A percentile compares a stretch with the other conserved stretches of the same genome.
These are phyloP conservation scores for Incumbomyces lentus DNA, from an alignment of 2,329 filamentous ascomycete species.

Conservation along the genomic window DNA sequence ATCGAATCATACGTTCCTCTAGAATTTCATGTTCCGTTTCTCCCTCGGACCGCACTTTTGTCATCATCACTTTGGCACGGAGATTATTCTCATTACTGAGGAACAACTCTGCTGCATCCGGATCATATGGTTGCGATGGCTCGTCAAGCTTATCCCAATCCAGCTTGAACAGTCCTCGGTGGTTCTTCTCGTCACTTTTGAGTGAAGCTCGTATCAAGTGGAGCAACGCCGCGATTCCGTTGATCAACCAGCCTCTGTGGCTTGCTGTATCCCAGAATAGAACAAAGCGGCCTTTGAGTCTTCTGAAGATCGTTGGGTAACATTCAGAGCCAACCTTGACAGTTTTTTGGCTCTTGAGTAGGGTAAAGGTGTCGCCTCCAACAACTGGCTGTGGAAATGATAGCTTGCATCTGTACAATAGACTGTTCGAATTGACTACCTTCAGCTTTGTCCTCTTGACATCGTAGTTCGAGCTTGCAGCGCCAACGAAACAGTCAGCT, in stretches of 20 bases:
- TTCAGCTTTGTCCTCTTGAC: constrained; percentile 12
- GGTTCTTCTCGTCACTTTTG: constrained; percentile 10
- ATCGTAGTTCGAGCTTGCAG: neutral
- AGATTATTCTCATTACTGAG: constrained; percentile 12
- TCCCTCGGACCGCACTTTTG: neutral
- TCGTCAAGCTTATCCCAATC: constrained; percentile 7
- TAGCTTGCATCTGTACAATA: constrained; percentile 17
- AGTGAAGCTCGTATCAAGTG: constrained; percentile 28
- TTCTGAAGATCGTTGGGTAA: constrained; percentile 23
- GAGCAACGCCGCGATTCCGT: constrained; percentile 29
- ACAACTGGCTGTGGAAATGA: neutral
- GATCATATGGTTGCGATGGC: constrained; percentile 1
- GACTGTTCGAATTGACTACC: constrained; percentile 21
- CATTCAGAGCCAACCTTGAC: constrained; percentile 14
- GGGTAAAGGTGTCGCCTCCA: constrained; percentile 13
- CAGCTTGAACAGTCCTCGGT: constrained; percentile 5
- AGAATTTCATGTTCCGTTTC: neutral
- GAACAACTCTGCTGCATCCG: constrained; percentile 11
- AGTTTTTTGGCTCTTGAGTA: constrained; percentile 23
- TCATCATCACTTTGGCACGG: constrained; percentile 5
- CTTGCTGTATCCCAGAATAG: constrained; percentile 20
- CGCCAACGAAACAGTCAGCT: neutral
- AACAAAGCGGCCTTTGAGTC: constrained; percentile 23
- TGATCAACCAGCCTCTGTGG: constrained; percentile 22
- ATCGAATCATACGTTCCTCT: constrained; percentile 7